phyloP scores from a whole-genome alignment of 805 yeast genomes.

The Suhomyces vadensis region DNA sequence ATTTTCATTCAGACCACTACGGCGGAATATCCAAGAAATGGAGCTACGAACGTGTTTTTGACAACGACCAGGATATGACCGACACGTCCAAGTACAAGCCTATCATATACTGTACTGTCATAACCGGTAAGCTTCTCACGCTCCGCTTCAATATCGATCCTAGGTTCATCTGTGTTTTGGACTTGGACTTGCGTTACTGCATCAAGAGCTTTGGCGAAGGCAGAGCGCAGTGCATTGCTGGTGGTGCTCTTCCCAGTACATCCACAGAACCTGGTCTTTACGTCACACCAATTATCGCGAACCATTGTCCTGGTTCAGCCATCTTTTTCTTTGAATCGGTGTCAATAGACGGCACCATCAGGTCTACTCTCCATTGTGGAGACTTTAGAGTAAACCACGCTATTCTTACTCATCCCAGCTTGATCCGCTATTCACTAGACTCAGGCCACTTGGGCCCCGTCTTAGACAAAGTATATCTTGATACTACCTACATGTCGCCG shows the following conservation, averaged over 20 bases:
- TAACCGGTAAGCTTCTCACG: slow-evolving; percentile 61
- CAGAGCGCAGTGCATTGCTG: not conserved
- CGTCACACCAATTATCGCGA: slow-evolving; percentile 76
- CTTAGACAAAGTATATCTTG: slow-evolving; percentile 72
- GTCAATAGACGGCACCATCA: slow-evolving; percentile 20
- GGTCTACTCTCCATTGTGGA: slow-evolving; percentile 76
- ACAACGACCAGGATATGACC: slow-evolving; percentile 25
- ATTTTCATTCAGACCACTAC: slow-evolving; percentile 94
- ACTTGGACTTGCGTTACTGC: slow-evolving; percentile 43
- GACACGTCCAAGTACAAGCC: slow-evolving; percentile 45
- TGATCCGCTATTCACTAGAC: slow-evolving; percentile 20
- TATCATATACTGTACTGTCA: slow-evolving; percentile 66
- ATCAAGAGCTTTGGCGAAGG: slow-evolving; percentile 16
- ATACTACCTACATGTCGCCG: slow-evolving; percentile 86
- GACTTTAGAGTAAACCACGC: slow-evolving; percentile 74
- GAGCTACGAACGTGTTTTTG: slow-evolving; percentile 48
- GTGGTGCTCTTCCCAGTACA: slow-evolving; percentile 18
- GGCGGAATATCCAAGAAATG: slow-evolving; percentile 81
- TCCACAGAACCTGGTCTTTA: slow-evolving; percentile 34
- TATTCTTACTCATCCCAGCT: slow-evolving; percentile 46
- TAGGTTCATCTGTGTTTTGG: slow-evolving; percentile 42
- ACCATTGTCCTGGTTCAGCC: slow-evolving; percentile 96
- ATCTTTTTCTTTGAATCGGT: slow-evolving; percentile 67
- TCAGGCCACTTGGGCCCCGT: slow-evolving; percentile 2
- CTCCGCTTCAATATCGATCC: slow-evolving; percentile 56